Conservation (phyloP, 2,329 filamentous ascomycete species). For the Kalmusia sp. region DNA sequence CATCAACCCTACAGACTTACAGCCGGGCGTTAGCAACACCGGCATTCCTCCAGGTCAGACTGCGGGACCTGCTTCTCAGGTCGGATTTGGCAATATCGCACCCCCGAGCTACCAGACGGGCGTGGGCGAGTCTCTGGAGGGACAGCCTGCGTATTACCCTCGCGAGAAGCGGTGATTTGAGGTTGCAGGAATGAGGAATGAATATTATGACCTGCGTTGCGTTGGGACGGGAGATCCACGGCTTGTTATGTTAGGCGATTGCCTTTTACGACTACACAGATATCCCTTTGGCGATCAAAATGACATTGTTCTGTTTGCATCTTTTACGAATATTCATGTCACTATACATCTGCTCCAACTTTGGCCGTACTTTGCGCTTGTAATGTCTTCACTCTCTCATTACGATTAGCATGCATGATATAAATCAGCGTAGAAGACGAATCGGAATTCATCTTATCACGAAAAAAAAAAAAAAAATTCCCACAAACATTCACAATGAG, state of each 20-base stretch:
- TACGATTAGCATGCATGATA: too few relatives aligned
- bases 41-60: conserved; percentile 35
- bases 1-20: conserved; percentile 48
- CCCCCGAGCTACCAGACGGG: conserved; percentile 44
- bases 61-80: conserved; percentile 33
- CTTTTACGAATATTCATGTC: too few relatives aligned
- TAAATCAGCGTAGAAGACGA: too few relatives aligned
- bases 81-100: conserved; percentile 45
- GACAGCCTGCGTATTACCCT: conserved; percentile 43
- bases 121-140: conserved; percentile 45
- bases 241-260: background rate
- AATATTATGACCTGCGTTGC: background rate
- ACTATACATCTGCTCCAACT: too few relatives aligned
- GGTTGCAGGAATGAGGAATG: conserved; percentile 5
- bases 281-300: background rate
- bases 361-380: too few relatives aligned
- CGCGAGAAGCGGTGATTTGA: conserved; percentile 44
- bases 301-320: background rate
- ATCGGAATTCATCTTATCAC: too few relatives aligned
- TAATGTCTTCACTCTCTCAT: too few relatives aligned
- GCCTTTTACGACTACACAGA: background rate
- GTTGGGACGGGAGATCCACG: background rate
- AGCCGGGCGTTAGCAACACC: conserved; percentile 35
- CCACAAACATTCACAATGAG: too few relatives aligned
- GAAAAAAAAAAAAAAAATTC: too few relatives aligned